Evolutionary conservation across 805 yeast genomes (phyloP).

Genomic region (Candida loeiensis): DNA sequence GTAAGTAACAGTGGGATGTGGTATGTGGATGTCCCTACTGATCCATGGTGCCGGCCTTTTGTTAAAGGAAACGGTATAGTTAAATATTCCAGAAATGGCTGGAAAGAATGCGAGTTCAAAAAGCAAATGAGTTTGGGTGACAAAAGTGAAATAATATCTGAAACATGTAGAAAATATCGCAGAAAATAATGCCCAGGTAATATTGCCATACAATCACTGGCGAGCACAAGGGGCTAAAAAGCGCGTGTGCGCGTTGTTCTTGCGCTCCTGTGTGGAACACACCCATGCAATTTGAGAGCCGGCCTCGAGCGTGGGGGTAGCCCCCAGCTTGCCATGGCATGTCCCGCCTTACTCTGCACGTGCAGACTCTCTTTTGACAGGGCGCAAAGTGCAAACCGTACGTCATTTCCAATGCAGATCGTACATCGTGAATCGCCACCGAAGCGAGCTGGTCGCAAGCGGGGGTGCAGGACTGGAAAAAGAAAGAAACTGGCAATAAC

Average conservation of each 20-base stretch:
- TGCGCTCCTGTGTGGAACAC: not conserved
- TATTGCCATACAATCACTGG: not conserved
- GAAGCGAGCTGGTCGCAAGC: not conserved
- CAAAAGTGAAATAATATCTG: not conserved
- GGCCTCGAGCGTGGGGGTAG: not conserved
- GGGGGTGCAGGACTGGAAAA: not conserved
- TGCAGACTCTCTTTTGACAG: constrained; percentile 1
- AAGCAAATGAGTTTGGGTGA: not conserved
- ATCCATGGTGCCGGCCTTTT: constrained; percentile 1
- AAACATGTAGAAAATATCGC: not conserved
- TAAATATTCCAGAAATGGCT: constrained; percentile 4
- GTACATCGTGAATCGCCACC: not conserved
- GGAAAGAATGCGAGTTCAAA: not conserved
- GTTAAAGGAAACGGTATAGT: constrained; percentile 6
- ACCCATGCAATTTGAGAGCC: not conserved
- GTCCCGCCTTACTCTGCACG: not conserved
- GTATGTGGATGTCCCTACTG: not conserved
- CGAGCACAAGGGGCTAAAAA: not conserved
- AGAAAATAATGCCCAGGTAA: not conserved
- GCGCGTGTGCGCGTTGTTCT: not conserved
- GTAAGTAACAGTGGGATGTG: not conserved
- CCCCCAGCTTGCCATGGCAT: not conserved
- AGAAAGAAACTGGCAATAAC: no score
- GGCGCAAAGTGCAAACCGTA: not conserved
- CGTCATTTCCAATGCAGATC: not conserved